A percentile compares a stretch with the other conserved stretches of the same genome.
Evolutionary conservation across 441 rosid species (phyloP).

Genomic region (Francoa sonchifolia): DNA sequence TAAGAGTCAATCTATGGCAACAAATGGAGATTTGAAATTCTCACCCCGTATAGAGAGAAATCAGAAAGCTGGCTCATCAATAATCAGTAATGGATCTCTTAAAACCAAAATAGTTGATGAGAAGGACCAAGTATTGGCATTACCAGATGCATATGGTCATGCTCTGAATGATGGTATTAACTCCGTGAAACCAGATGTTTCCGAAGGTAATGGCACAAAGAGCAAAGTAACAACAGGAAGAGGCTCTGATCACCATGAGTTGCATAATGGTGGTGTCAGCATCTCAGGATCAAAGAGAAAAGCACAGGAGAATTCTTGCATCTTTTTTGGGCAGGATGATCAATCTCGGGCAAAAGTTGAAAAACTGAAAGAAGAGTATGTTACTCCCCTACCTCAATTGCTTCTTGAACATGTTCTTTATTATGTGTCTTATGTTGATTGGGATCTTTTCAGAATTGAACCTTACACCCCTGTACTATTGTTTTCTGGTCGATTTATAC

Average conservation of each 20-base stretch:
- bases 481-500: slow-evolving; percentile 1
- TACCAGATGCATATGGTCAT: slow-evolving; percentile 21
- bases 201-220: slow-evolving; percentile 22
- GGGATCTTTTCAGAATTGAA: not conserved
- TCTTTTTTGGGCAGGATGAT: slow-evolving; percentile 49
- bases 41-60: slow-evolving; percentile 20
- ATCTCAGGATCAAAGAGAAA: slow-evolving; percentile 32
- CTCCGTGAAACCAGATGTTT: slow-evolving; percentile 20
- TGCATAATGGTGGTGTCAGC: slow-evolving; percentile 22
- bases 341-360: slow-evolving; percentile 44
- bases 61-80: slow-evolving; percentile 23
- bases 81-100: slow-evolving; percentile 21
- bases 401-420: slow-evolving; percentile 5
- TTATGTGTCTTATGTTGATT: slow-evolving; percentile 3
- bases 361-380: slow-evolving; percentile 66
- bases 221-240: slow-evolving; percentile 13
- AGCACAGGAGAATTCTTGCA: slow-evolving; percentile 27
- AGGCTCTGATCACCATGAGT: slow-evolving; percentile 19
- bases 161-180: slow-evolving; percentile 14
- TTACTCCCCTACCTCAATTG: slow-evolving; percentile 10
- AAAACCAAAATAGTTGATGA: slow-evolving; percentile 24
- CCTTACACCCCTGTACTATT: slow-evolving; percentile 1
- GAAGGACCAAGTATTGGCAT: slow-evolving; percentile 14
- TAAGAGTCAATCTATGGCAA: slow-evolving; percentile 30
- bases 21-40: slow-evolving; percentile 23